Conservation (phyloP, 164 flowering plant species). For the Vitis riparia region DNA sequence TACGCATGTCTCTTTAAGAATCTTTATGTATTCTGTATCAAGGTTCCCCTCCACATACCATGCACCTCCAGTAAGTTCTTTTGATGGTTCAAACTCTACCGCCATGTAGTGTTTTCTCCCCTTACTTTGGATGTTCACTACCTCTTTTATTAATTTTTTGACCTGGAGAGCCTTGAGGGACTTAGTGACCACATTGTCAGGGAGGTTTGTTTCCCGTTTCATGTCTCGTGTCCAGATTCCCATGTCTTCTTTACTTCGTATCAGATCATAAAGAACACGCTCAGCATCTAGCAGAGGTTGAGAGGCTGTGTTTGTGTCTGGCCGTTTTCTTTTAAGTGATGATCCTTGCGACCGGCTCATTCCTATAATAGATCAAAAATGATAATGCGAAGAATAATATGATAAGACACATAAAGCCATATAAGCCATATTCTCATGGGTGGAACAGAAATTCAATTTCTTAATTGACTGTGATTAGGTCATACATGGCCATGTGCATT, state of each 20-base stretch:
- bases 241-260: conserved; percentile 36
- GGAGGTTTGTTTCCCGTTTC: conserved; percentile 30
- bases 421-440: no score
- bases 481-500: no score
- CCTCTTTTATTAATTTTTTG: conserved; percentile 57
- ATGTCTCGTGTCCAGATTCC: conserved; percentile 50
- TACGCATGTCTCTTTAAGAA: conserved; percentile 31
- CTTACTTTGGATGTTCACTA: conserved; percentile 46
- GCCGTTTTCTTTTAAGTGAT: conserved; percentile 30
- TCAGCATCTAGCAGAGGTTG: conserved; percentile 19
- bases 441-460: no score
- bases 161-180: conserved; percentile 43
- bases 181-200: conserved; percentile 34
- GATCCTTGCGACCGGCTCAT: conserved; percentile 25
- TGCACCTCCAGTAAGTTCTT: conserved; percentile 73
- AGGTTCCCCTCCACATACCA: conserved; percentile 71
- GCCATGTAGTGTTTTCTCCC: conserved; percentile 57
- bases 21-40: conserved; percentile 40
- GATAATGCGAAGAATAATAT: not conserved
- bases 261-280: conserved; percentile 16
- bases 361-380: conserved; percentile 3
- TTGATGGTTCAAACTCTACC: conserved; percentile 68
- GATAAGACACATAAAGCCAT: not conserved
- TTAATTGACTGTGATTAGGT: no score
- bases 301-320: conserved; percentile 12